Base-by-base conservation (phyloP, 192 early-diverging fungal species). In the Dissophora ornata region DNA sequence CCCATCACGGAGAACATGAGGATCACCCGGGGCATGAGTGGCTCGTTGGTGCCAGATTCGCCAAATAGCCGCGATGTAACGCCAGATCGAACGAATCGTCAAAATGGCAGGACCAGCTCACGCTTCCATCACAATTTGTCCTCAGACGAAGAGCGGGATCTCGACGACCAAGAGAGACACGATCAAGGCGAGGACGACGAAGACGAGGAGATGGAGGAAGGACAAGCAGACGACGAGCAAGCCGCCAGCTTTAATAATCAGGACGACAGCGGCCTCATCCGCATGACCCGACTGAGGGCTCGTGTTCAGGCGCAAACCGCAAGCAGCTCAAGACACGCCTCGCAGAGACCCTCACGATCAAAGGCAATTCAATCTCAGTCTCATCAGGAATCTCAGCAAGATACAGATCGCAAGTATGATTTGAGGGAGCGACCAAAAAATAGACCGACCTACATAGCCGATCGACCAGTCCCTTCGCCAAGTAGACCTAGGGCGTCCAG, bases 1-100 rank as follows among this genome's bases (percentile, higher is more conserved):
- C 34, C 58, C 0, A 67, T 77, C 4, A 49, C 58, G 1, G 73
- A 77, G 46, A 77, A 77, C 32, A 77, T 77, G 73, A 67, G 73
- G 59, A 77, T 77, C 45, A 77, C 73, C 1, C 55, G 73, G n/a
- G 73, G 73, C 33, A 77, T 77, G 73, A 62, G 64, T 38, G 52
- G 57, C 22, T 67, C 58, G 2, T 21, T 77, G 10, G 58, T 30
- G 6, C 71, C 57, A 9, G 73, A 77, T n/a, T 67, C 73, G 9
- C 57, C 73, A 7, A 67, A 77, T 21, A 67, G 64, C 48, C 57
- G 63, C 12, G 73, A 77, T 57, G 47, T 77, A 0, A 62, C 63
- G 16, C 64, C 65, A 11, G 64, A 62, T 19, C 57, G 42, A 45
- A 29, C 44, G 3, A 48, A 32, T 34, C 61, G 62, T 16, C 49